Base-by-base conservation (phyloP, 2,329 filamentous ascomycete species). In the Trichoderma semiorbis region DNA sequence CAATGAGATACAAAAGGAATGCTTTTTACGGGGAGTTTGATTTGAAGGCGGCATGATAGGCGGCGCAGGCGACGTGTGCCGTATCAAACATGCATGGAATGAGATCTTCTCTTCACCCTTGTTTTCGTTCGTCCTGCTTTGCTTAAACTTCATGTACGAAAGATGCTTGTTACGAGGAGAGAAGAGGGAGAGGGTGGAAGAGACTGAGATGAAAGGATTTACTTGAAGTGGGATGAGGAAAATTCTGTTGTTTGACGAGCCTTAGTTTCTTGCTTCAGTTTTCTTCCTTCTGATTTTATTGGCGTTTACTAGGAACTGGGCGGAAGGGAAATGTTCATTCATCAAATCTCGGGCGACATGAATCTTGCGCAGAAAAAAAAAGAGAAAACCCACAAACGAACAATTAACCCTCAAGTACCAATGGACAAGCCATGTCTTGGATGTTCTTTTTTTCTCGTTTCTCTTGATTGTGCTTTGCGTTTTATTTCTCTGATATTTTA, bases 241-340 rank as follows among this genome's bases (percentile, higher is more conserved):
- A 53, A 26, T n/a, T 61, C 28, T 26, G 39, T 61, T 61, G 28
- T 61, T 69, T 69, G 36, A 61, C 32, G 66, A 69, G 66, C 66
- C 66, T 36, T 53, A 26, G 39, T 47, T 69, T 67, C 32, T 58
- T 62, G 12, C 43, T 50, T 32, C 36, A 60, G 55, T 36, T 50
- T n/a, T 28, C 16, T 7, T 24, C 24, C 36, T 50, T 50, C 12
- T 72, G 43, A 69, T 65, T 65, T 72, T 34, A 34, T 71, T 55
- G 73, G 71, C 73, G 70, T 74, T 21, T 67, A 64, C 21, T 28
- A 10, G 60, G 53, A 28, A 61, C 21, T 34, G 43, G 69, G 50
- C 26, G 69, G 61, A 60, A 65, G 32, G 28, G 69, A 63, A 50
- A 71, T 69, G 39, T 53, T 61, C 55, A 61, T 69, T 69, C 24